phyloP scores from a whole-genome alignment of 2,329 filamentous ascomycete genomes.

The Trichoderma cornu-damae region DNA sequence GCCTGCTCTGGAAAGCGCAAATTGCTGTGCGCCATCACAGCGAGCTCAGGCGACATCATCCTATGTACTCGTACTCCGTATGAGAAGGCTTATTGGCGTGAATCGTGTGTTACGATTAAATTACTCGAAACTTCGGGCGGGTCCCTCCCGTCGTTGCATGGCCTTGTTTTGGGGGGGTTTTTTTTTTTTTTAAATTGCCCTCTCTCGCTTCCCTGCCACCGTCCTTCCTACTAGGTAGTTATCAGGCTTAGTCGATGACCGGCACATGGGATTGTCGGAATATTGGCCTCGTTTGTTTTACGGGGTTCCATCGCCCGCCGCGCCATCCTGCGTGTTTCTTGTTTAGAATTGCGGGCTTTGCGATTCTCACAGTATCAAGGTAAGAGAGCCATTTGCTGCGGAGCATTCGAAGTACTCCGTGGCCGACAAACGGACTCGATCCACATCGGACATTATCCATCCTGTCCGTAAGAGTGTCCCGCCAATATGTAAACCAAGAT shows the following conservation, averaged over 20 bases:
- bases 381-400: no score
- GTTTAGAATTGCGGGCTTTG: neutral
- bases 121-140: slow-evolving; percentile 2
- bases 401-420: neutral
- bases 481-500: no score
- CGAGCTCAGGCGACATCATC: neutral
- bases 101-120: slow-evolving; percentile 14
- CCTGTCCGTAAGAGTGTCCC: neutral
- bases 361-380: neutral
- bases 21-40: no score
- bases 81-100: slow-evolving; percentile 5
- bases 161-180: neutral
- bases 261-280: slow-evolving; percentile 5
- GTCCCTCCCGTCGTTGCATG: neutral
- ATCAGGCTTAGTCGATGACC: neutral
- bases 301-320: neutral
- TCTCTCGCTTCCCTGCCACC: neutral
- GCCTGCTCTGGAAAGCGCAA: neutral
- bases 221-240: no score
- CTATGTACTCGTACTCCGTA: no score
- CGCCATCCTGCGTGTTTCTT: neutral
- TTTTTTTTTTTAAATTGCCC: slow-evolving; percentile 4
- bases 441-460: neutral
- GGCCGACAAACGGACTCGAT: neutral
- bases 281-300: neutral